phyloP scores from a whole-genome alignment of 305 asterid species.

The Coffea humblotiana region DNA sequence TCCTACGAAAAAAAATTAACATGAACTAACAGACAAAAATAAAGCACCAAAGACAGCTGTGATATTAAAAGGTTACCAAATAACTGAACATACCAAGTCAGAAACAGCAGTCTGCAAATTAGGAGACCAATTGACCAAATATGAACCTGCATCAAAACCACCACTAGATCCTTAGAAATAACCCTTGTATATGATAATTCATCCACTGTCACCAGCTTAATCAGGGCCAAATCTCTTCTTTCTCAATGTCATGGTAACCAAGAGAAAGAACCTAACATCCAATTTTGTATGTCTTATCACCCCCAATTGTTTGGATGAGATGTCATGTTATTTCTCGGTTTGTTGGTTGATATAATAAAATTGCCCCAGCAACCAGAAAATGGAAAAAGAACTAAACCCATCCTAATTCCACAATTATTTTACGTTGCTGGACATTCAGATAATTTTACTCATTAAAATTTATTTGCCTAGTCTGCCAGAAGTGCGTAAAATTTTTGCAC shows the following conservation, averaged over 20 bases:
- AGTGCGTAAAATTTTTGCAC: too few species aligned
- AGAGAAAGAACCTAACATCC: neutral
- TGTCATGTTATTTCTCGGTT: neutral
- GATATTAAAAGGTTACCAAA: conserved; percentile 10
- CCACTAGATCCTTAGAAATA: neutral
- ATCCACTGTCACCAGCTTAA: neutral
- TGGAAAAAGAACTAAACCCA: neutral
- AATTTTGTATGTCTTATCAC: neutral
- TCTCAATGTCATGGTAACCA: neutral
- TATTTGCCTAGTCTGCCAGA: too few species aligned
- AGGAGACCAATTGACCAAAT: conserved; percentile 99
- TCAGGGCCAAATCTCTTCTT: neutral
- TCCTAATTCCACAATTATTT: neutral
- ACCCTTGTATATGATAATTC: neutral
- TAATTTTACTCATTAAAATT: too few species aligned
- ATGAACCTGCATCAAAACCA: conserved; percentile 65
- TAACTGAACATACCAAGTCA: conserved; percentile 64
- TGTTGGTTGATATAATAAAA: neutral
- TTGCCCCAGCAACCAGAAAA: neutral
- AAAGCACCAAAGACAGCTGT: conserved; percentile 14
- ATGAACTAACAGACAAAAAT: conserved; percentile 4
- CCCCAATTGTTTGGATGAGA: neutral
- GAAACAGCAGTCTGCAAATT: conserved; percentile 99
- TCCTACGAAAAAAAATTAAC: conserved; percentile 45
- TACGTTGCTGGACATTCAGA: too few species aligned